Base-by-base conservation (phyloP, 257 asterid genomes). In the Apocynum venetum region DNA sequence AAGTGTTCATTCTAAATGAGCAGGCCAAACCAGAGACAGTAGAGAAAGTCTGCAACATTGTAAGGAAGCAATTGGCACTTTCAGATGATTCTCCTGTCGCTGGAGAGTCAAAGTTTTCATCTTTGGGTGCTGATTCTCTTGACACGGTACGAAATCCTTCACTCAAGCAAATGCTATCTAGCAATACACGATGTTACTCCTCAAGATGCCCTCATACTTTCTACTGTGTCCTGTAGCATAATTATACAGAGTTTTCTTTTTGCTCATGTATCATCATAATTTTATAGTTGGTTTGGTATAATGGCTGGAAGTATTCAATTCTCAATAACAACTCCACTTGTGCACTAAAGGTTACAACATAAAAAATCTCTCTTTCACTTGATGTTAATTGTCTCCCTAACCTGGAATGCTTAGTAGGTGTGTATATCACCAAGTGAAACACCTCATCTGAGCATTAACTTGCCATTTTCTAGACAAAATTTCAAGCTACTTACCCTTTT, bases 11-110 rank as follows among this genome's bases (percentile, higher is more conserved):
- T 84, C 43, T 65, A 35, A 31, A 63, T 78, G 76, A 52, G 82
- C 89, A 94, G 97, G 98, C 97, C 70, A 94, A 91, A 71, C 91
- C 97, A 17, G 97, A 94, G 83, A 92, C 98, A 0, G 97, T 94
- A 71, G 80, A 69, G 19, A 92, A 94, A 84, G 97, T 94, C 70
- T 87, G 89, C 48, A 87, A 84, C 31, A 25, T 25, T 25, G 31
- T 25, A 51, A 15, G 13, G 13, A 91, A 91, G 86, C 98, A 94
- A 69, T 84, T 94, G 83, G 98, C 97, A 80, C 96, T 94, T 75
- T 67, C 93, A n/a, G 89, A 46, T 10, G 91, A 89, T 35, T 75
- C 86, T 10, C 87, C 71, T 6, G 91, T 94, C 71, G 64, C 48
- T 46, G 98, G 97, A 78, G 93, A 87, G 74, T 91, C 98, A 0